A percentile compares a stretch with the other conserved stretches of the same genome.
Evolutionary conservation across 2,329 filamentous ascomycete species (phyloP).

Genomic region (Pseudocercospora musae): DNA sequence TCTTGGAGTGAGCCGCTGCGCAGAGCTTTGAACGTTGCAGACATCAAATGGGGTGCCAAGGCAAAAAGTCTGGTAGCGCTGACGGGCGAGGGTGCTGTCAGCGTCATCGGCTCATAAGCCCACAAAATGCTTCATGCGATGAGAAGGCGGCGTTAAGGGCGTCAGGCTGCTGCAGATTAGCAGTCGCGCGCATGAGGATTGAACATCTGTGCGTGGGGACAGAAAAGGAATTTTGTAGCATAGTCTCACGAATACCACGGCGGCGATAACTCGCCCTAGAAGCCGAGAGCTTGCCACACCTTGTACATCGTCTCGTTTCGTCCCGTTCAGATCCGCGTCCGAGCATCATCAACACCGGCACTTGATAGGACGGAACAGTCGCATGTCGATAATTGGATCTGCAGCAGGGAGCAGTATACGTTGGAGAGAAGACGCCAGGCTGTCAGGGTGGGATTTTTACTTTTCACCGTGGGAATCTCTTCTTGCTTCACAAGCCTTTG

Average conservation of each 20-base stretch:
- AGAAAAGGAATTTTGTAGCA: conserved; percentile 1
- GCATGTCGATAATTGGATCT: neutral
- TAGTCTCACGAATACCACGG: conserved; percentile 4
- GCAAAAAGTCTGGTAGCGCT: conserved; percentile 73
- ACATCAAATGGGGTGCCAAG: conserved; percentile 72
- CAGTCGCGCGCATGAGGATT: neutral
- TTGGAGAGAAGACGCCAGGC: neutral
- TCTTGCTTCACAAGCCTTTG: conserved; percentile 3
- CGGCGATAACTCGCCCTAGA: neutral
- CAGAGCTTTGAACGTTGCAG: conserved; percentile 68
- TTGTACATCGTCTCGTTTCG: neutral
- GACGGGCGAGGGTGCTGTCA: conserved; percentile 71
- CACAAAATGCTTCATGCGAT: neutral
- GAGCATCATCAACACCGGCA: neutral
- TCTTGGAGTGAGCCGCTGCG: conserved; percentile 83
- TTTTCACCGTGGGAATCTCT: neutral
- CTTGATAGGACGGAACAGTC: neutral
- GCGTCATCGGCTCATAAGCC: conserved; percentile 54
- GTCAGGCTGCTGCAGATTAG: neutral
- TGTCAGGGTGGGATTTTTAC: too few relatives aligned
- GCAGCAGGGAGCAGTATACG: neutral
- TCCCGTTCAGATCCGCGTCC: neutral
- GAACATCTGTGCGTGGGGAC: neutral
- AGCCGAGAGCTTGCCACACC: conserved; percentile 2
- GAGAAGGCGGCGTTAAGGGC: conserved; percentile 7